Percentiles rank a stretch among this genome's conserved stretches.
Conservation (phyloP, 768 basidiomycete genomes). For the Lepiota venenata region DNA sequence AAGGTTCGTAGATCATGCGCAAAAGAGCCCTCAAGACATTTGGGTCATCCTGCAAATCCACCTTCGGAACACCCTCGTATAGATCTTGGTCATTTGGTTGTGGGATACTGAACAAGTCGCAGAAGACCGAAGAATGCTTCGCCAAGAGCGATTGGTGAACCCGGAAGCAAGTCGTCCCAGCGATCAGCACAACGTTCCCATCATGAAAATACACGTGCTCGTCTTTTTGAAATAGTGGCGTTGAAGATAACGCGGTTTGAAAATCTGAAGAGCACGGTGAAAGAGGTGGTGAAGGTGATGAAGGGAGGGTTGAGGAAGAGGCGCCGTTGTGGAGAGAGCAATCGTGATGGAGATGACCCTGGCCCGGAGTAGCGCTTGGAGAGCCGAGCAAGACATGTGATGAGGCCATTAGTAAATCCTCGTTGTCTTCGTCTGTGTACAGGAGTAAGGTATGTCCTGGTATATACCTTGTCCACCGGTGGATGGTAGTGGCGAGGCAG, state of each 20-base stretch:
- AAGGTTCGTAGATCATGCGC: constrained; percentile 6
- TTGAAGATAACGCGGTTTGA: background rate
- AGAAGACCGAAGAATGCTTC: constrained; percentile 12
- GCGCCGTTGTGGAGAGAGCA: background rate
- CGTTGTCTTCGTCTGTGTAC: no score
- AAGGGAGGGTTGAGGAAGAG: background rate
- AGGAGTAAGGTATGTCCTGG: no score
- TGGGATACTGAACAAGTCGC: constrained; percentile 9
- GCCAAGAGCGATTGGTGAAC: constrained; percentile 12
- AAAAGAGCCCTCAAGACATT: constrained; percentile 4
- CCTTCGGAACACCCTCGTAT: constrained; percentile 2
- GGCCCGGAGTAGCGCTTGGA: background rate
- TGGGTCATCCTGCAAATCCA: constrained; percentile 8
- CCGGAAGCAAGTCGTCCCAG: constrained; percentile 9
- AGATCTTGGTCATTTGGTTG: constrained; percentile 8
- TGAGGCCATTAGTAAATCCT: background rate
- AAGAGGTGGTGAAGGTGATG: background rate
- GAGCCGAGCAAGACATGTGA: background rate
- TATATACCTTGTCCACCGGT: no score
- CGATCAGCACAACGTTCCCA: constrained; percentile 11
- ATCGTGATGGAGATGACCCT: background rate
- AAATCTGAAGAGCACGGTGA: background rate
- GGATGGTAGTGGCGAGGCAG: no score
- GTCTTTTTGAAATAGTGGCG: constrained; percentile 1
- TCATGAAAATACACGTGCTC: constrained; percentile 12